A percentile compares a stretch with the other conserved stretches of the same genome.
Evolutionary conservation across 495 filamentous ascomycete species (phyloP).

Genomic region (Podospora didyma): DNA sequence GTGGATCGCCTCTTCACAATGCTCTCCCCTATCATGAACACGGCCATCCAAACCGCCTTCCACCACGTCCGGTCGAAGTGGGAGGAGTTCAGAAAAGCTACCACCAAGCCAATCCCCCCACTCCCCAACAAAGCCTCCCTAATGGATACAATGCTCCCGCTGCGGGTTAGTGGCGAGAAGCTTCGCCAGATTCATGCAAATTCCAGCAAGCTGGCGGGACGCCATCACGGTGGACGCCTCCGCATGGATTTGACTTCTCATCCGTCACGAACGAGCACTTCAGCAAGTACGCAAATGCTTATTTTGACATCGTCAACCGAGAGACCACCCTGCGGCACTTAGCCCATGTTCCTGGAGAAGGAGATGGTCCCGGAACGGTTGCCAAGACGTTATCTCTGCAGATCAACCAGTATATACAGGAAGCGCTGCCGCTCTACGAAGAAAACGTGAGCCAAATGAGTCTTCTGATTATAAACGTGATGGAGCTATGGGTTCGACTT

Average conservation of each 20-base stretch:
- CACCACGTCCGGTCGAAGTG: constrained; percentile 20
- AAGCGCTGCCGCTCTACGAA: constrained; percentile 37
- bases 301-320: background rate
- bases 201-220: background rate
- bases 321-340: constrained; percentile 2
- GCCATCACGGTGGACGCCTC: background rate
- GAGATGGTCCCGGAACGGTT: background rate
- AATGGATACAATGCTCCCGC: constrained; percentile 31
- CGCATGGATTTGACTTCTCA: constrained; percentile 3
- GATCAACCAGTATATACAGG: constrained; percentile 33
- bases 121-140: constrained; percentile 35
- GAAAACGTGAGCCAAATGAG: constrained; percentile 43
- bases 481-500: constrained; percentile 43
- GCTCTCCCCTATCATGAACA: constrained; percentile 16
- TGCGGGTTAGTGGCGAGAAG: constrained; percentile 39
- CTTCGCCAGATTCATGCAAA: background rate
- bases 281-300: constrained; percentile 6
- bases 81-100: constrained; percentile 23
- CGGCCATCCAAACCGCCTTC: constrained; percentile 13
- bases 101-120: constrained; percentile 31
- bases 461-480: constrained; percentile 34
- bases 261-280: constrained; percentile 9
- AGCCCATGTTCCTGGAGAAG: too few relatives aligned
- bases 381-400: constrained; percentile 25
- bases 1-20: constrained; percentile 16